Conservation (phyloP, 192 early-diverging fungal genomes). For the Coemansia sp. region DNA sequence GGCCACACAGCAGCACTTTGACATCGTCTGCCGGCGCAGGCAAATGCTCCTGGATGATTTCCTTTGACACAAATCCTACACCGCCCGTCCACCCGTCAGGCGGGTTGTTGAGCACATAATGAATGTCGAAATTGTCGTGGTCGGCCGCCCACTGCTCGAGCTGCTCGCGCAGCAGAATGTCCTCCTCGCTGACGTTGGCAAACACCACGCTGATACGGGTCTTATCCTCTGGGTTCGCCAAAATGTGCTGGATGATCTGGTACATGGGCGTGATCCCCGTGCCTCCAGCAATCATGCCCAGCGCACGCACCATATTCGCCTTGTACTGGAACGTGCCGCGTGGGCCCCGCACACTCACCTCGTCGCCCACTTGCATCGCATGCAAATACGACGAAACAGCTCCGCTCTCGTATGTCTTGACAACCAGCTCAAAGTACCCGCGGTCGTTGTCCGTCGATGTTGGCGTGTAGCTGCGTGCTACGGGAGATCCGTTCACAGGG, state of each 20-base stretch:
- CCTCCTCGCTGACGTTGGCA: conserved; percentile 86
- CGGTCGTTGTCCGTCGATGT: conserved; percentile 78
- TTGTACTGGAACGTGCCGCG: conserved; percentile 87
- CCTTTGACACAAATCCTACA: conserved; percentile 82
- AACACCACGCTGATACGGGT: conserved; percentile 87
- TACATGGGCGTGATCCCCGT: conserved; percentile 97
- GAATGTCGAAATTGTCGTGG: conserved; percentile 75
- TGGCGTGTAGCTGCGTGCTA: conserved; percentile 89
- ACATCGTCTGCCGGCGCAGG: conserved; percentile 74
- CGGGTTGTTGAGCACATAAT: conserved; percentile 83
- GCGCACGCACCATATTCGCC: conserved; percentile 71
- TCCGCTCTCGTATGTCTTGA: conserved; percentile 88
- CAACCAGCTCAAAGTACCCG: conserved; percentile 87
- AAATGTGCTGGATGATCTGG: conserved; percentile 84
- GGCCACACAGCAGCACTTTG: conserved; percentile 91
- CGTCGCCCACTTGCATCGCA: conserved; percentile 71
- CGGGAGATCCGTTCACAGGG: conserved; percentile 77
- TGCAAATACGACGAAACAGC: conserved; percentile 75
- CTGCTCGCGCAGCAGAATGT: conserved; percentile 83
- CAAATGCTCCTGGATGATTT: conserved; percentile 72
- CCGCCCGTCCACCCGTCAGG: conserved; percentile 79
- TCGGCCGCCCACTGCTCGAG: conserved; percentile 72
- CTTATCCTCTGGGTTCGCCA: conserved; percentile 83
- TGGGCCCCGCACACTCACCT: conserved; percentile 77
- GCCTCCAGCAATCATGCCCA: conserved; percentile 95